phyloP scores from a whole-genome alignment of 225 moss, liverwort and hornwort species.

The Pseudisothecium myosuroides region DNA sequence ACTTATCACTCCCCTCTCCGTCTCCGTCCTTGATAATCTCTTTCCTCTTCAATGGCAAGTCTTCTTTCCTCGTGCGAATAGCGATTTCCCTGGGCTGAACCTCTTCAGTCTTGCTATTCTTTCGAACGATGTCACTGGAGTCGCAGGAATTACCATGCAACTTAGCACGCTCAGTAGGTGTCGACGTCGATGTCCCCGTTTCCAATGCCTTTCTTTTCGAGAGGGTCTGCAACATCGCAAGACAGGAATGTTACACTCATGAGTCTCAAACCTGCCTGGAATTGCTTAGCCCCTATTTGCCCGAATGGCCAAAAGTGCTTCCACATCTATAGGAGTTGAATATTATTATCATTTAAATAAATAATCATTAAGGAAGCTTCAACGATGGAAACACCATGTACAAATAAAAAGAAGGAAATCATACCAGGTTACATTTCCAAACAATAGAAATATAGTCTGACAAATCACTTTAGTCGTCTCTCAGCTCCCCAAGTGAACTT shows the following conservation, averaged over 20 bases:
- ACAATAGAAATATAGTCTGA: neutral
- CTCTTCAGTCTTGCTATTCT: conserved; percentile 1
- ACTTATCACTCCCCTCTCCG: neutral
- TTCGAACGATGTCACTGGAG: neutral
- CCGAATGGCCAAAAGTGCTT: neutral
- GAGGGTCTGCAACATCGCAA: neutral
- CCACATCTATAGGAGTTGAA: neutral
- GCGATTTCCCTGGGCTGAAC: neutral
- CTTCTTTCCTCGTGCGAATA: neutral
- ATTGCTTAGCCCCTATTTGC: neutral
- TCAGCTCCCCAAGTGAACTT: neutral
- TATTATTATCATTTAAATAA: no score
- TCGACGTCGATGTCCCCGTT: conserved; percentile 12
- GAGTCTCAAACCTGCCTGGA: neutral
- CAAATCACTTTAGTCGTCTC: neutral
- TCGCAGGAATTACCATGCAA: neutral
- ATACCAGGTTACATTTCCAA: neutral
- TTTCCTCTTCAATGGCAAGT: conserved; percentile 16
- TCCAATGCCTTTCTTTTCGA: conserved; percentile 24
- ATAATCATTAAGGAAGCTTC: neutral
- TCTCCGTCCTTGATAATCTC: neutral
- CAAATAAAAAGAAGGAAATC: neutral
- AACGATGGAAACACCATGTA: neutral
- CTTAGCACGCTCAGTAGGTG: conserved; percentile 20
- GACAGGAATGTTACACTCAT: neutral